Evolutionary conservation across 2,329 filamentous ascomycete genomes (phyloP).

Genomic region (Nothophaeocryptopus gaeumannii): DNA sequence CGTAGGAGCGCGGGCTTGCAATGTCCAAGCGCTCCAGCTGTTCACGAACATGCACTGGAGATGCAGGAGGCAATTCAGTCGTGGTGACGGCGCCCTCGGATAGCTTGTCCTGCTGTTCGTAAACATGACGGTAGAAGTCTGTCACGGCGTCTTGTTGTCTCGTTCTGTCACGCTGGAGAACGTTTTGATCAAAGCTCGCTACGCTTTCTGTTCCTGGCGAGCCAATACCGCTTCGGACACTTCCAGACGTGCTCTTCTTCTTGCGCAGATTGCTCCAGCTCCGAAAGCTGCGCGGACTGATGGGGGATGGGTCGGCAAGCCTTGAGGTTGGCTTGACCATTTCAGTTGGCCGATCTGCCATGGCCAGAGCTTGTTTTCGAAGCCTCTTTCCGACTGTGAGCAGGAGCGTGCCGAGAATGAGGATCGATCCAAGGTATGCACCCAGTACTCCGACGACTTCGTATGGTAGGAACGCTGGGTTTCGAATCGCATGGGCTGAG

Average conservation of each 20-base stretch:
- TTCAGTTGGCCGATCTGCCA: slow-evolving; percentile 56
- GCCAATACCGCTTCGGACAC: slow-evolving; percentile 42
- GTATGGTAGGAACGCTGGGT: slow-evolving; percentile 67
- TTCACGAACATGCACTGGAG: too few relatives aligned
- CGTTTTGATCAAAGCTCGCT: slow-evolving; percentile 68
- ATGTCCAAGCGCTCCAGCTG: too few relatives aligned
- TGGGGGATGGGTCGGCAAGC: slow-evolving; percentile 35
- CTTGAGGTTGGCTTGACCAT: slow-evolving; percentile 51
- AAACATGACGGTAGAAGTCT: slow-evolving; percentile 84
- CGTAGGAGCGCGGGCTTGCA: too few relatives aligned
- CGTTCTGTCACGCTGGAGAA: slow-evolving; percentile 70
- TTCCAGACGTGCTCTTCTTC: slow-evolving; percentile 29
- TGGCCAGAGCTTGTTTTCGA: slow-evolving; percentile 44
- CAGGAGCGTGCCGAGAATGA: slow-evolving; percentile 65
- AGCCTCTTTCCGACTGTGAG: slow-evolving; percentile 46
- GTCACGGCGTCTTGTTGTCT: slow-evolving; percentile 82
- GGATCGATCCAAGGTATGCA: slow-evolving; percentile 74
- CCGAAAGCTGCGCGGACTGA: slow-evolving; percentile 29
- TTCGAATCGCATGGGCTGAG: slow-evolving; percentile 57
- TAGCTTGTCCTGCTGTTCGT: slow-evolving; percentile 70
- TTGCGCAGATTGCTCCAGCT: slow-evolving; percentile 29
- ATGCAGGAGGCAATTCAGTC: too few relatives aligned
- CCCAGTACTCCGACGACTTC: slow-evolving; percentile 82
- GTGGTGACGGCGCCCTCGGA: neutral
- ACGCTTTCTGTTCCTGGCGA: slow-evolving; percentile 56